Percentiles rank a stretch among this genome's conserved stretches.
Evolutionary conservation across 768 basidiomycete species (phyloP).

Genomic region (Boletus vinaceobasis): DNA sequence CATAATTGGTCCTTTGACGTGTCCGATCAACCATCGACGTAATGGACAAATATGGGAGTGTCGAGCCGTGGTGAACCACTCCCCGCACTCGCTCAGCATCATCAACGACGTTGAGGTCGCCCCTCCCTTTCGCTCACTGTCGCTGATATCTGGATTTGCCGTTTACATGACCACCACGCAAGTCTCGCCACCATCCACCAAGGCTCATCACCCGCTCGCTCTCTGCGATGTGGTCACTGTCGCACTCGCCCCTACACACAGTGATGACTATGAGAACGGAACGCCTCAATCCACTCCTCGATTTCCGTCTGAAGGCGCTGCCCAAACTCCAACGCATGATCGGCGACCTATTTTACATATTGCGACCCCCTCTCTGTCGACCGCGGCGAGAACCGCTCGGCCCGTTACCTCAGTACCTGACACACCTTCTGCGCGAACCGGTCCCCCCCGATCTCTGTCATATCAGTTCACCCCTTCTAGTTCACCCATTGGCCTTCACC

Average conservation of each 20-base stretch:
- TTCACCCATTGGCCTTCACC: conserved; percentile 34
- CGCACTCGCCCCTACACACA: neutral
- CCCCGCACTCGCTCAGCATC: neutral
- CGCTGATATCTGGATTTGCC: neutral
- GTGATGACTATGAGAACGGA: neutral
- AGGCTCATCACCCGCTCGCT: neutral
- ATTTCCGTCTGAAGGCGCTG: neutral
- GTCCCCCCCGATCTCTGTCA: conserved; percentile 71
- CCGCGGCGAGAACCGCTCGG: conserved; percentile 3
- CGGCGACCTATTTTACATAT: conserved; percentile 15
- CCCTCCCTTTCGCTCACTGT: neutral
- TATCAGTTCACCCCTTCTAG: conserved; percentile 55
- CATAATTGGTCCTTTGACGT: too few relatives aligned
- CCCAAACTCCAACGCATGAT: neutral
- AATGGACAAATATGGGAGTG: neutral
- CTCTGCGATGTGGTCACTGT: conserved; percentile 11
- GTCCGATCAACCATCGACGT: neutral
- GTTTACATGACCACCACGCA: conserved; percentile 12
- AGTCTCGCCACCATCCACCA: neutral
- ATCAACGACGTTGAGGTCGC: neutral
- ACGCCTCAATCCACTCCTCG: neutral
- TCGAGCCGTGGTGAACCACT: neutral
- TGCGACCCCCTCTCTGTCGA: conserved; percentile 8
- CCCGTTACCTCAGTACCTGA: conserved; percentile 14
- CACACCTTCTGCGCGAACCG: conserved; percentile 65